Evolutionary conservation across 805 yeast genomes (phyloP), one percentile per base, ranked within the genome.

Genomic region (Metschnikowia baotianmanensis): DNA sequence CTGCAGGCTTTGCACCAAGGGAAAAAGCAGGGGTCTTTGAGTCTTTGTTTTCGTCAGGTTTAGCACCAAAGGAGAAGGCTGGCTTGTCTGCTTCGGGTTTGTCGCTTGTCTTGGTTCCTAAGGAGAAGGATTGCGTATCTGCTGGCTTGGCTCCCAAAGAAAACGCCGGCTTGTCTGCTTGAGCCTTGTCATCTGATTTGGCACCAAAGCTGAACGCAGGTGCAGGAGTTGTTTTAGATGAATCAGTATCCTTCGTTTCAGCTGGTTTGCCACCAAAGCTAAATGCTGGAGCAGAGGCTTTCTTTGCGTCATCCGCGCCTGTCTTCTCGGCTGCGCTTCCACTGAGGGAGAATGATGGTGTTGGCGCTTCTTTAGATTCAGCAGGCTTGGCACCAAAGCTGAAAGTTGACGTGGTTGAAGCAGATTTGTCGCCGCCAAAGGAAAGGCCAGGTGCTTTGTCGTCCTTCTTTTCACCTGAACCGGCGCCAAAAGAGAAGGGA

Each of bases 131-230:
- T 2, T 42, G 40, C 15, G 23, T 22, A 34, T 50, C 57, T 38
- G 36, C 43, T 16, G 56, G 47, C 38, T 58, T 57, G 5, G 55
- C 57, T n/a, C 65, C 65, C 32, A 60, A 58, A 4, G 54, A 46
- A 22, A 50, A 48, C 2, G 52, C 57, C 0, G 45, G 43, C 17
- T 24, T 36, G 21, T 15, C 36, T 13, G 25, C 43, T 11, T 29
- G 21, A 11, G 50, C 36, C 12, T 38, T 40, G 20, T 43, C 46
- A n/a, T n/a, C n/a, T n/a, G n/a, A n/a, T n/a, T n/a, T n/a, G n/a
- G n/a, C n/a, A n/a, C n/a, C n/a, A n/a, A n/a, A n/a, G n/a, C n/a
- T n/a, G n/a, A n/a, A n/a, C n/a, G n/a, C n/a, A n/a, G n/a, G n/a
- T n/a, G n/a, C n/a, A n/a, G n/a, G n/a, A n/a, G n/a, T n/a, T n/a